phyloP scores from a whole-genome alignment of 2,329 filamentous ascomycete species.

The Simplicillium sp. region DNA sequence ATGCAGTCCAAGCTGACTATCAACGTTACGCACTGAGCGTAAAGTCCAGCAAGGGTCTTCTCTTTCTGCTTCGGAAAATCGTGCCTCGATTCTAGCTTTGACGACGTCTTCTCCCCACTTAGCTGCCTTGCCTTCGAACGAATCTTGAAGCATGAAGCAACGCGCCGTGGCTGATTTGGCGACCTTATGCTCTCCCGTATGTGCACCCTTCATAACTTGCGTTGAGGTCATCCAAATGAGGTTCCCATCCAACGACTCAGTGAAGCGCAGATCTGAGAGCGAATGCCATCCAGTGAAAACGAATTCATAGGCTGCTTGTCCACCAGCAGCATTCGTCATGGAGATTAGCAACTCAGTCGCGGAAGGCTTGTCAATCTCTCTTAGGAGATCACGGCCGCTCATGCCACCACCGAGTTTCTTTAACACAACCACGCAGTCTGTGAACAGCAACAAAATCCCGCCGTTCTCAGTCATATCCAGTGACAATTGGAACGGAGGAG shows the following conservation, averaged over 20 bases:
- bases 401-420: conserved; percentile 57
- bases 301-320: conserved; percentile 58
- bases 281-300: conserved; percentile 65
- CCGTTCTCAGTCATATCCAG: conserved; percentile 35
- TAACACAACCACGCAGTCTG: conserved; percentile 69
- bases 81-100: conserved; percentile 76
- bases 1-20: conserved; percentile 48
- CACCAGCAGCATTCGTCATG: conserved; percentile 54
- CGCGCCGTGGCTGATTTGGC: conserved; percentile 47
- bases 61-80: conserved; percentile 75
- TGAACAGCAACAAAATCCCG: conserved; percentile 75
- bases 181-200: conserved; percentile 28
- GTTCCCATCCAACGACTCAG: conserved; percentile 55
- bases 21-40: conserved; percentile 56
- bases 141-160: conserved; percentile 63
- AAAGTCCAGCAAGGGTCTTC: conserved; percentile 76
- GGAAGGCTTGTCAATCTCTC: conserved; percentile 77
- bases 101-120: conserved; percentile 78
- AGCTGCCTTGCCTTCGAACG: conserved; percentile 67
- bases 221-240: conserved; percentile 60
- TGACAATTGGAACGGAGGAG: conserved; percentile 54
- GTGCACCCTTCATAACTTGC: conserved; percentile 47
- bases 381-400: conserved; percentile 67
- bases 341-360: conserved; percentile 52
- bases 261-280: conserved; percentile 63